Conservation (phyloP, 345 rosid species). For the Pseudoturritis turrita region DNA sequence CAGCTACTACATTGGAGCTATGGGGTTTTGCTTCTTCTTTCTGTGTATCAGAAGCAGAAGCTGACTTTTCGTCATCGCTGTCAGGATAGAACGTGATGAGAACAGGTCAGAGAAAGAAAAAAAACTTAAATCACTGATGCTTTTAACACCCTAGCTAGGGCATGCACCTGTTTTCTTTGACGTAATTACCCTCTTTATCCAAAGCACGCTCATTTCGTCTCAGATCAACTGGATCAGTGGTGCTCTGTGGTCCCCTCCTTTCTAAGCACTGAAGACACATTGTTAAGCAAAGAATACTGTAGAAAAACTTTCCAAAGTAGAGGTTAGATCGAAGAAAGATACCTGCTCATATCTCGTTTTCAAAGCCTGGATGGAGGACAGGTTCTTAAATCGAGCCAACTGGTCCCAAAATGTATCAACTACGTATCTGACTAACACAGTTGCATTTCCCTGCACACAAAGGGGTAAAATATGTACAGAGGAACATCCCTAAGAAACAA, state of each 20-base stretch:
- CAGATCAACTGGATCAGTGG: constrained; percentile 40
- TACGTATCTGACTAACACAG: constrained; percentile 54
- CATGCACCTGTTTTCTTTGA: neutral
- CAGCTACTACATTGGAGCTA: constrained; percentile 58
- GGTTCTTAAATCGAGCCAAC: constrained; percentile 56
- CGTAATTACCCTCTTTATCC: constrained; percentile 18
- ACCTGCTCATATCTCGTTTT: constrained; percentile 79
- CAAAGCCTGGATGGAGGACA: constrained; percentile 52
- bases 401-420: constrained; percentile 80
- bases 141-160: neutral
- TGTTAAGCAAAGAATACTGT: constrained; percentile 16
- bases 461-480: constrained; percentile 9
- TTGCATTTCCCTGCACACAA: constrained; percentile 53
- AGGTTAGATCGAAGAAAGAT: constrained; percentile 10
- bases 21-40: constrained; percentile 44
- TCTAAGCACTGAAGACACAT: constrained; percentile 55
- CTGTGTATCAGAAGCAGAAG: constrained; percentile 50
- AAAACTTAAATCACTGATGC: neutral
- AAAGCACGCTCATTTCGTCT: constrained; percentile 61
- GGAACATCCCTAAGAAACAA: constrained; percentile 18
- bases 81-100: neutral
- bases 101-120: neutral
- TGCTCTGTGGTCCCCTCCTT: constrained; percentile 42
- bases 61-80: constrained; percentile 50
- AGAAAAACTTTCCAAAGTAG: neutral